Evolutionary conservation across 139 green algal species (phyloP).

Genomic region (Asterochloris sp.): DNA sequence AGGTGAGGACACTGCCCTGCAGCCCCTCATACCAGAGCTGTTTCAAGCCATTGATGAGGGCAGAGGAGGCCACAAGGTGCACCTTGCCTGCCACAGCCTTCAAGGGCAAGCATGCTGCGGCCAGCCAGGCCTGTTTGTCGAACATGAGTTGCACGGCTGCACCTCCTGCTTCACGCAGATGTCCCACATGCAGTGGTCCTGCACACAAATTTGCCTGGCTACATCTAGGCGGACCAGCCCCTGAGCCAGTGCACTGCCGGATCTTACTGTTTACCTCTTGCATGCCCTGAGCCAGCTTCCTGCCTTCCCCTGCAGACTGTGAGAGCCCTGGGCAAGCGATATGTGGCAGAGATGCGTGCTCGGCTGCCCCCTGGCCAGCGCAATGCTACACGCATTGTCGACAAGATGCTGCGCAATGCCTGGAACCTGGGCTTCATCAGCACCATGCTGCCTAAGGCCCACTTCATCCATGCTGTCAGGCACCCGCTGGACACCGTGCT

Average conservation of each 20-base stretch:
- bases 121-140: no score
- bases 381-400: slow-evolving; percentile 45
- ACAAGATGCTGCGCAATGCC: slow-evolving; percentile 83
- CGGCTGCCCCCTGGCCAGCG: slow-evolving; percentile 1
- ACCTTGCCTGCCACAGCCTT: no score
- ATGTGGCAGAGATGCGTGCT: slow-evolving; percentile 33
- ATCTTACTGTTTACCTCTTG: no score
- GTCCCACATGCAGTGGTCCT: no score
- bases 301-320: background rate
- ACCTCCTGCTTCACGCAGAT: no score
- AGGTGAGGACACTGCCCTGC: slow-evolving; percentile 68
- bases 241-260: no score
- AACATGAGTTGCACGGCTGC: no score
- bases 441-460: slow-evolving; percentile 61
- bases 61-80: background rate
- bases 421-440: slow-evolving; percentile 67
- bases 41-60: slow-evolving; percentile 18
- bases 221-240: no score
- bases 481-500: slow-evolving; percentile 68
- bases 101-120: no score
- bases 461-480: slow-evolving; percentile 60
- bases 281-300: no score
- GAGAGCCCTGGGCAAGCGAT: slow-evolving; percentile 23
- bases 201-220: no score
- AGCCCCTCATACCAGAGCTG: slow-evolving; percentile 50